phyloP scores from a whole-genome alignment of 2,329 filamentous ascomycete genomes.

The Arachnomyces sp. region DNA sequence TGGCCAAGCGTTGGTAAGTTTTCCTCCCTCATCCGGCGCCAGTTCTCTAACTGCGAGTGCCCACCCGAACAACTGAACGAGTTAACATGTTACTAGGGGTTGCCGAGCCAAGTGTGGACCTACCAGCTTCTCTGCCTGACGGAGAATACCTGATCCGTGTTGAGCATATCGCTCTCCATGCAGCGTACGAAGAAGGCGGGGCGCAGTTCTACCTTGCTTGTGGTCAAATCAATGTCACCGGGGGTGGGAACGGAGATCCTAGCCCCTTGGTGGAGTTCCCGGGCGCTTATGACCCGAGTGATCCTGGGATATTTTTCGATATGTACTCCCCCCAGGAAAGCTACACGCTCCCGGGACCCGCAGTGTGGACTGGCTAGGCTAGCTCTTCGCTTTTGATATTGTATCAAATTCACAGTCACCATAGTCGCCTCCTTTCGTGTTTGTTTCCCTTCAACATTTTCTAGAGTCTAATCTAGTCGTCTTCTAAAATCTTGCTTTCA shows the following conservation, averaged over 20 bases:
- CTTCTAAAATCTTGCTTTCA: no score
- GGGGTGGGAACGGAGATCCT: slow-evolving; percentile 28
- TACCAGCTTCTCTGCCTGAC: slow-evolving; percentile 37
- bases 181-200: slow-evolving; percentile 31
- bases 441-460: no score
- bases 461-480: no score
- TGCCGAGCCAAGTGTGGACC: slow-evolving; percentile 29
- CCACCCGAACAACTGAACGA: no score
- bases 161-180: slow-evolving; percentile 43
- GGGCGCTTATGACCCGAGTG: slow-evolving; percentile 11
- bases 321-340: slow-evolving; percentile 6
- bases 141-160: slow-evolving; percentile 43
- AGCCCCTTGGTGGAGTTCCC: slow-evolving; percentile 11
- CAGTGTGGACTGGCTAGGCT: no score
- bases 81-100: slow-evolving; percentile 8
- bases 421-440: no score
- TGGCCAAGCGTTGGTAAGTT: slow-evolving; percentile 6
- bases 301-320: slow-evolving; percentile 16
- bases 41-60: no score
- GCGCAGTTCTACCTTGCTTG: slow-evolving; percentile 42
- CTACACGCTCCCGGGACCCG: slow-evolving; percentile 5
- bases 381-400: no score
- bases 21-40: neutral
- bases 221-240: slow-evolving; percentile 35
- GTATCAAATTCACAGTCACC: no score